Percentiles rank a stretch among this genome's conserved stretches.
Evolutionary conservation across 352 stramenopile species (phyloP).

Genomic region (Globisporangium paddicum): DNA sequence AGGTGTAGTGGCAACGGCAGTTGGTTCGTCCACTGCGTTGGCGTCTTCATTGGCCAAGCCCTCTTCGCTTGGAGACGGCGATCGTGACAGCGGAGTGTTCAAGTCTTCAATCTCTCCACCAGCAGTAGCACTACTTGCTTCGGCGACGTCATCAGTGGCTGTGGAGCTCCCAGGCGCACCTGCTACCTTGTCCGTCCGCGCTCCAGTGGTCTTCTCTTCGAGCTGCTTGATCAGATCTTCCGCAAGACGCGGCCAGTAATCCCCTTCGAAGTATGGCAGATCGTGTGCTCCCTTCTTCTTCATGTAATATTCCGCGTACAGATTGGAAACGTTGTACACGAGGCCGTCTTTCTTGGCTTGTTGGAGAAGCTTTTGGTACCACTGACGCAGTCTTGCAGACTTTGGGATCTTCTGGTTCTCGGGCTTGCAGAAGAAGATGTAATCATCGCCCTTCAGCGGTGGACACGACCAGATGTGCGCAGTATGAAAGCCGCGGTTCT

Average conservation of each 20-base stretch:
- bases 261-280: slow-evolving; percentile 98
- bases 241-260: slow-evolving; percentile 98
- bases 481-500: slow-evolving; percentile 83
- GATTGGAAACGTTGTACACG: slow-evolving; percentile 76
- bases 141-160: slow-evolving; percentile 8
- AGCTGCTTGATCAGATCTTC: slow-evolving; percentile 99
- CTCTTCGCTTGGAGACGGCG: slow-evolving; percentile 42
- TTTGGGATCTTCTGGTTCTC: slow-evolving; percentile 90
- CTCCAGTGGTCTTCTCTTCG: slow-evolving; percentile 85
- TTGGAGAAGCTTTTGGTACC: slow-evolving; percentile 83
- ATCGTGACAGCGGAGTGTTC: slow-evolving; percentile 41
- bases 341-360: slow-evolving; percentile 80
- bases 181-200: slow-evolving; percentile 23
- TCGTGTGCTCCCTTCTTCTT: slow-evolving; percentile 86
- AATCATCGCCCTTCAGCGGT: slow-evolving; percentile 83
- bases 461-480: slow-evolving; percentile 91
- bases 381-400: slow-evolving; percentile 74
- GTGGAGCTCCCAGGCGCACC: background rate
- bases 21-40: background rate
- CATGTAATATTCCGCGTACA: slow-evolving; percentile 86
- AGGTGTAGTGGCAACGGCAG: slow-evolving; percentile 11
- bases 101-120: slow-evolving; percentile 17
- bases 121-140: slow-evolving; percentile 2
- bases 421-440: slow-evolving; percentile 90
- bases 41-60: slow-evolving; percentile 27